Evolutionary conservation across 1,139 yeast species (phyloP).

Genomic region (Suhomyces panamericanus): DNA sequence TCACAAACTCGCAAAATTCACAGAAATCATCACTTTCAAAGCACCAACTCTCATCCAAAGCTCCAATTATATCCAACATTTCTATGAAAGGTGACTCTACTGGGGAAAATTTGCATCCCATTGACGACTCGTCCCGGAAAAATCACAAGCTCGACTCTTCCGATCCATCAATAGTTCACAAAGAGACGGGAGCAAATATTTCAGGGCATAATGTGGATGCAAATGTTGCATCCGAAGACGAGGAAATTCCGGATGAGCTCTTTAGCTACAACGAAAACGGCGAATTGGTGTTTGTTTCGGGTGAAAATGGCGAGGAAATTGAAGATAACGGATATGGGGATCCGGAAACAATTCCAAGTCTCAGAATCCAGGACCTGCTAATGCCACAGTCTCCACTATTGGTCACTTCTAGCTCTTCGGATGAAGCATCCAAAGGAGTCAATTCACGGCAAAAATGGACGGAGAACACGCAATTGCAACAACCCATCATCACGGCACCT

Average conservation of each 20-base stretch:
- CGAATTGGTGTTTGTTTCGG: slow-evolving; percentile 14
- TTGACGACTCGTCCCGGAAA: no score
- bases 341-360: not conserved
- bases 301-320: not conserved
- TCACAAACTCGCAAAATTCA: no score
- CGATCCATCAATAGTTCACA: not conserved
- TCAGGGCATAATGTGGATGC: not conserved
- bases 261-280: slow-evolving; percentile 22
- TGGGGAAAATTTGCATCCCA: no score
- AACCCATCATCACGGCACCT: not conserved
- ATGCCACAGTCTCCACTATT: no score
- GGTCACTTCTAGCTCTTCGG: no score
- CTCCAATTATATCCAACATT: no score
- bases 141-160: not conserved
- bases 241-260: slow-evolving; percentile 19
- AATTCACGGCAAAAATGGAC: no score
- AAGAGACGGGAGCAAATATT: not conserved
- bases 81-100: no score
- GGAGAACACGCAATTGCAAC: not conserved
- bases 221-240: not conserved
- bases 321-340: not conserved
- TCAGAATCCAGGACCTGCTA: not conserved
- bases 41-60: no score
- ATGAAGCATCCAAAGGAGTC: no score
- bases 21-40: no score